A percentile compares a stretch with the other conserved stretches of the same genome.
Conservation (phyloP, 768 basidiomycete species). For the Asterophora lycoperdoides region DNA sequence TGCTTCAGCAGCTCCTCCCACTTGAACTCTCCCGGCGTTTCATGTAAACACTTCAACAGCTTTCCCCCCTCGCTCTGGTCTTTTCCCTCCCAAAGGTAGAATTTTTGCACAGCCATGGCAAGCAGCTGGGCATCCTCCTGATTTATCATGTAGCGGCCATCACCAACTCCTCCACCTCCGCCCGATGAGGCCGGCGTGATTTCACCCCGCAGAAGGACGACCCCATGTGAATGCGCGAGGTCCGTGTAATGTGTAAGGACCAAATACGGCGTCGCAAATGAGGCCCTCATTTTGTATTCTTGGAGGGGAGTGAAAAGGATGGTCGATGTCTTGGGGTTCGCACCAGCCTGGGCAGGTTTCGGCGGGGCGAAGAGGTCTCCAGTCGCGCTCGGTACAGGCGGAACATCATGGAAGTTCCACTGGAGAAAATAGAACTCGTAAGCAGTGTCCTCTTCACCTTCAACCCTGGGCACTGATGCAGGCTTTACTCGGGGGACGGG, state of each 20-base stretch:
- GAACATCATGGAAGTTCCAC: conserved; percentile 81
- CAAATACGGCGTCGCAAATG: conserved; percentile 89
- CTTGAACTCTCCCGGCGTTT: conserved; percentile 70
- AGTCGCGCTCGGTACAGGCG: conserved; percentile 49
- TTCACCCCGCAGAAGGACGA: conserved; percentile 88
- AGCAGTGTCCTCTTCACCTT: conserved; percentile 38
- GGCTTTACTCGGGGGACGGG: conserved; percentile 61
- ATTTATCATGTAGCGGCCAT: conserved; percentile 54
- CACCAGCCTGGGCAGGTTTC: conserved; percentile 16
- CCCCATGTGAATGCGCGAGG: conserved; percentile 68
- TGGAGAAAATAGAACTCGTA: conserved; percentile 85
- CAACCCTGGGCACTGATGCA: conserved; percentile 14
- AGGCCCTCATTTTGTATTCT: conserved; percentile 83
- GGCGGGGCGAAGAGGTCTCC: conserved; percentile 44
- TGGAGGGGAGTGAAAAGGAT: conserved; percentile 89
- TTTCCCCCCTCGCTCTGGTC: conserved; percentile 38
- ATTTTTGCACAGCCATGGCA: conserved; percentile 75
- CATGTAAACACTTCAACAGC: conserved; percentile 70
- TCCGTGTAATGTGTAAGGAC: conserved; percentile 92
- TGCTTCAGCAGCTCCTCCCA: conserved; percentile 77
- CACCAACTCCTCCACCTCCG: conserved; percentile 27
- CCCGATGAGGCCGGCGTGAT: conserved; percentile 64
- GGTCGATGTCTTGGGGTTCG: conserved; percentile 58
- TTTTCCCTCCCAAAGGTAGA: conserved; percentile 64
- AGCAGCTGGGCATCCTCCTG: conserved; percentile 86